A percentile compares a stretch with the other conserved stretches of the same genome.
phyloP scores from a whole-genome alignment of 1,284 basidiomycete species.

The Fereydounia khargensis region DNA sequence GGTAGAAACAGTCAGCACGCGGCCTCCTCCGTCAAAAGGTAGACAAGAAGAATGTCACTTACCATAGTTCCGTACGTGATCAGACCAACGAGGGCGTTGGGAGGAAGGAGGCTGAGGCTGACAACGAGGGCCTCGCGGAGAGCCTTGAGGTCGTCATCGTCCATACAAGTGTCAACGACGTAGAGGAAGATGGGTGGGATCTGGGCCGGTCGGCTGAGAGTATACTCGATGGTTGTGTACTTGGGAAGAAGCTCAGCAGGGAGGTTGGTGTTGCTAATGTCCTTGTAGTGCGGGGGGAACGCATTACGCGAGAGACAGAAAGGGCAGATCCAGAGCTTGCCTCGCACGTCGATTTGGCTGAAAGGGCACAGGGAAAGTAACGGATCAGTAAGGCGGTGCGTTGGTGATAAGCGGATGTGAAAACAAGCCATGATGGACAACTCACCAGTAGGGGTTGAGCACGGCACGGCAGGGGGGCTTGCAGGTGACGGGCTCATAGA shows the following conservation, averaged over 20 bases:
- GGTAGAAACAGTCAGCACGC: background rate
- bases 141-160: slow-evolving; percentile 93
- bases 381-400: background rate
- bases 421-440: too few relatives aligned
- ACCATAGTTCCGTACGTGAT: slow-evolving; percentile 98
- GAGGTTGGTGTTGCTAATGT: slow-evolving; percentile 93
- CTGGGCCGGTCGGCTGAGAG: slow-evolving; percentile 82
- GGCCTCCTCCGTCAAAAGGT: background rate
- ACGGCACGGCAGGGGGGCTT: slow-evolving; percentile 96
- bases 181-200: slow-evolving; percentile 95
- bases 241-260: slow-evolving; percentile 94
- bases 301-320: slow-evolving; percentile 96
- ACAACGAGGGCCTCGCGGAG: slow-evolving; percentile 88
- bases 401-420: too few relatives aligned
- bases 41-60: too few relatives aligned
- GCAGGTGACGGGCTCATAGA: slow-evolving; percentile 98
- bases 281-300: slow-evolving; percentile 98
- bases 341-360: slow-evolving; percentile 96
- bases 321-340: slow-evolving; percentile 98
- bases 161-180: slow-evolving; percentile 94
- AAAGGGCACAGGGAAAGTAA: background rate
- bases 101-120: slow-evolving; percentile 86
- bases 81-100: slow-evolving; percentile 88
- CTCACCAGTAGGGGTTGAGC: slow-evolving; percentile 88
- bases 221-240: slow-evolving; percentile 99